Evolutionary conservation across 2,329 filamentous ascomycete genomes (phyloP).

Genomic region (Claviceps purpurea): DNA sequence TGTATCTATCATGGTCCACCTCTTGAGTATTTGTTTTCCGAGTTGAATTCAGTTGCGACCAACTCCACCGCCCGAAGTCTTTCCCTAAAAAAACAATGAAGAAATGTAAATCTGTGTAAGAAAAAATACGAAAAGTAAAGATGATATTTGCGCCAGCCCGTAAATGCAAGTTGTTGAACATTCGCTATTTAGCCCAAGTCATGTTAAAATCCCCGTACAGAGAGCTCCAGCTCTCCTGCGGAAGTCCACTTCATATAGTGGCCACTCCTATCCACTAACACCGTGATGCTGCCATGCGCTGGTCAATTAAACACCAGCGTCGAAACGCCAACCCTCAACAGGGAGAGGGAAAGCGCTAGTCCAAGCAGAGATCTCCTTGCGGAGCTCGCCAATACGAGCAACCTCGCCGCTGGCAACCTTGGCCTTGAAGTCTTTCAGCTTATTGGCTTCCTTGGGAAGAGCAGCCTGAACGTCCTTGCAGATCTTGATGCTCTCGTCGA

Average conservation of each 20-base stretch:
- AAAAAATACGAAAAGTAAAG: neutral
- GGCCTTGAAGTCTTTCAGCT: conserved; percentile 98
- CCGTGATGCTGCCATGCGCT: neutral
- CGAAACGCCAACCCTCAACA: conserved; percentile 56
- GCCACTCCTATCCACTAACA: neutral
- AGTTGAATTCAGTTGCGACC: conserved; percentile 5
- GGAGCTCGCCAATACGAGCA: conserved; percentile 68
- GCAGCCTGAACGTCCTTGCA: conserved; percentile 74
- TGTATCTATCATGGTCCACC: conserved; percentile 1
- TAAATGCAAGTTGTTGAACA: conserved; percentile 15
- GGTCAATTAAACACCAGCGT: conserved; percentile 38
- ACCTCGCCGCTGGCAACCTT: conserved; percentile 72
- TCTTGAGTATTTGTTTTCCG: neutral
- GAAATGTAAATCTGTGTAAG: neutral
- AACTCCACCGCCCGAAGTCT: conserved; percentile 3
- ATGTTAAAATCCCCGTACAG: conserved; percentile 12
- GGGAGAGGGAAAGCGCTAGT: conserved; percentile 85
- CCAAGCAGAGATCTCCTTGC: conserved; percentile 83
- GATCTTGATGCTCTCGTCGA: conserved; percentile 78
- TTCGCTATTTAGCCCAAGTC: conserved; percentile 10
- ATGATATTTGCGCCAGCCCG: conserved; percentile 11
- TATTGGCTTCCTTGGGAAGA: conserved; percentile 94
- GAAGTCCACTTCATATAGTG: neutral
- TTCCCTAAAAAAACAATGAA: neutral
- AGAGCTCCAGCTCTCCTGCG: conserved; percentile 1